Percentiles rank a stretch among this genome's conserved stretches.
phyloP scores from a whole-genome alignment of 2,329 filamentous ascomycete genomes.

The Arthrobotrys musiformis region DNA sequence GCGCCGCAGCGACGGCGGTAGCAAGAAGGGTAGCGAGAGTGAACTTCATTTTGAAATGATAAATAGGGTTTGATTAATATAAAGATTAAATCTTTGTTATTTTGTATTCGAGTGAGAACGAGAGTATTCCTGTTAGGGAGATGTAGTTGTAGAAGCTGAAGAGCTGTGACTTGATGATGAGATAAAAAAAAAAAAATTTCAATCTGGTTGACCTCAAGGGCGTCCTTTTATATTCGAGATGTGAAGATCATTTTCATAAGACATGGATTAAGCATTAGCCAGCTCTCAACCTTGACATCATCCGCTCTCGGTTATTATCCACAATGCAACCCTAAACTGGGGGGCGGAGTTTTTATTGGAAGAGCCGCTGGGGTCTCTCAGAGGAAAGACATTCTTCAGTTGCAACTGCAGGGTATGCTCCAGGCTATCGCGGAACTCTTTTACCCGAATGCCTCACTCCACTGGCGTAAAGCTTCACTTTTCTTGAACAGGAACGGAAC shows the following conservation, averaged over 20 bases:
- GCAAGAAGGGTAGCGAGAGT: conserved; percentile 48
- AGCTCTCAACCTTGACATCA: conserved; percentile 39
- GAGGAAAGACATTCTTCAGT: neutral
- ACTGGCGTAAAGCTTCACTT: too few species aligned
- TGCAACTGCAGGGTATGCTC: conserved; percentile 5
- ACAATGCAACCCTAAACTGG: conserved; percentile 48
- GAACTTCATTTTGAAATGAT: conserved; percentile 45
- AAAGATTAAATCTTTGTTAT: conserved; percentile 6
- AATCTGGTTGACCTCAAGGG: neutral
- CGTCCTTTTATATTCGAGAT: conserved; percentile 46
- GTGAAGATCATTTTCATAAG: conserved; percentile 13
- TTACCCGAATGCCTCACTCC: conserved; percentile 11
- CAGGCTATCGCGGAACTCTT: conserved; percentile 2
- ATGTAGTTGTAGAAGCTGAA: conserved; percentile 3
- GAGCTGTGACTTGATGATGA: conserved; percentile 26
- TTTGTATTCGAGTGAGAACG: neutral
- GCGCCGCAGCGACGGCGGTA: conserved; percentile 39
- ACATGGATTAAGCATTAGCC: conserved; percentile 6
- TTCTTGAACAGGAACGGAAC: neutral
- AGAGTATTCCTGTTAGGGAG: conserved; percentile 3
- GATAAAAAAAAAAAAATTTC: too few species aligned
- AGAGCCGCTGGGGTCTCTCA: neutral
- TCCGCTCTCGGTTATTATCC: conserved; percentile 12
- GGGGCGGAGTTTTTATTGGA: neutral
- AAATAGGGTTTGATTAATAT: conserved; percentile 2